These are phyloP conservation scores for Mycosarcoma maydis DNA, from an alignment of 1,284 basidiomycete species.

Conservation along the genomic window DNA sequence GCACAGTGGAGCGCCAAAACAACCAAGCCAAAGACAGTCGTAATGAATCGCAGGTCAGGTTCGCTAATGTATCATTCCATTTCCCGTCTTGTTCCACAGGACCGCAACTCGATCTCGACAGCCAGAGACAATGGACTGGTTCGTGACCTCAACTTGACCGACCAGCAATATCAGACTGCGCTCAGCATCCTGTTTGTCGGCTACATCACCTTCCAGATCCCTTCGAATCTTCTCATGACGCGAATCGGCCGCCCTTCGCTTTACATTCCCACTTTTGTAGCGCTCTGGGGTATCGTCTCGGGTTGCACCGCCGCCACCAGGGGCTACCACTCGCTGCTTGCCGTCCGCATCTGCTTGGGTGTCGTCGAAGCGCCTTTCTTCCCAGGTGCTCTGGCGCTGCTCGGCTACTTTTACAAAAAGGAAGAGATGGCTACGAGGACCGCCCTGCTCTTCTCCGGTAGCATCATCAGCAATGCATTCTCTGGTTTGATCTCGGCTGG, in stretches of 20 bases:
- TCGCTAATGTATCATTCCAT: not conserved
- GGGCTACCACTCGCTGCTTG: slow-evolving; percentile 57
- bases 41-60: not conserved
- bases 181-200: slow-evolving; percentile 80
- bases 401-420: slow-evolving; percentile 67
- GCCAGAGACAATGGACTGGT: slow-evolving; percentile 47
- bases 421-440: slow-evolving; percentile 66
- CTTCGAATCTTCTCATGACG: slow-evolving; percentile 69
- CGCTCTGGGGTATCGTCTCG: slow-evolving; percentile 56
- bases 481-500: slow-evolving; percentile 51
- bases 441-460: slow-evolving; percentile 63
- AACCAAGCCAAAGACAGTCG: too few relatives aligned
- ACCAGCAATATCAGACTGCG: slow-evolving; percentile 69
- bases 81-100: not conserved
- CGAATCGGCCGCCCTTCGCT: slow-evolving; percentile 59
- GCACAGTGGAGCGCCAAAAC: too few relatives aligned
- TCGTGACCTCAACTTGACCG: slow-evolving; percentile 60
- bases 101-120: slow-evolving; percentile 25
- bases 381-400: slow-evolving; percentile 64
- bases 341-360: slow-evolving; percentile 66
- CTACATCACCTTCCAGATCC: slow-evolving; percentile 82
- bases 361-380: slow-evolving; percentile 55
- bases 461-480: slow-evolving; percentile 58
- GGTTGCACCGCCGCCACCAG: slow-evolving; percentile 57
- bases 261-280: slow-evolving; percentile 54